Conservation (phyloP, 2,329 filamentous ascomycete genomes). For the Fusarium nygamai region DNA sequence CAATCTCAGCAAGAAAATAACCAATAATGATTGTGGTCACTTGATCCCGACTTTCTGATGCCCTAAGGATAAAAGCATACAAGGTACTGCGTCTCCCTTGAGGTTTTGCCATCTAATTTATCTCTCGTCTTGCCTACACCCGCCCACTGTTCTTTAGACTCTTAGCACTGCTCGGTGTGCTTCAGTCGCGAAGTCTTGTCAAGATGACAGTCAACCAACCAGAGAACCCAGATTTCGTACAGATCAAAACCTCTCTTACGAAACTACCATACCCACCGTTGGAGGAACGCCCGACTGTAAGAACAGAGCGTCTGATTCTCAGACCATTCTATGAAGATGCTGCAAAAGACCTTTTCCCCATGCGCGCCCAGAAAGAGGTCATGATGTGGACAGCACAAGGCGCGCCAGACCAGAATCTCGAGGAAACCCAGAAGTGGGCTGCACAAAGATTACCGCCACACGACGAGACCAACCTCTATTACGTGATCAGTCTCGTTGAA, state of each 20-base stretch:
- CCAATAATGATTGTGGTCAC: background rate
- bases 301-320: background rate
- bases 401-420: background rate
- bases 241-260: conserved; percentile 1
- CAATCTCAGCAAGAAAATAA: background rate
- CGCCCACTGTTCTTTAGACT: accelerated
- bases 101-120: accelerated
- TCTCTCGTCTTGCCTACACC: accelerated
- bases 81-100: background rate
- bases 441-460: background rate
- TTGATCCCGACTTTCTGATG: accelerated
- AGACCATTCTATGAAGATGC: conserved; percentile 2
- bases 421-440: background rate
- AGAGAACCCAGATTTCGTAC: background rate
- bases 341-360: background rate
- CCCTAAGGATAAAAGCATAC: accelerated
- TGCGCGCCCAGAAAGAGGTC: conserved; percentile 8
- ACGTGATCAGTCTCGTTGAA: conserved; percentile 1
- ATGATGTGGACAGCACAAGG: conserved; percentile 16
- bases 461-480: background rate
- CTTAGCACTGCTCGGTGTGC: accelerated
- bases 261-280: background rate
- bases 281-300: background rate
- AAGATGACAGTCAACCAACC: background rate
- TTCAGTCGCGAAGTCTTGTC: accelerated